Conservation (phyloP, 2,329 filamentous ascomycete genomes). For the Cytospora paraplurivora region DNA sequence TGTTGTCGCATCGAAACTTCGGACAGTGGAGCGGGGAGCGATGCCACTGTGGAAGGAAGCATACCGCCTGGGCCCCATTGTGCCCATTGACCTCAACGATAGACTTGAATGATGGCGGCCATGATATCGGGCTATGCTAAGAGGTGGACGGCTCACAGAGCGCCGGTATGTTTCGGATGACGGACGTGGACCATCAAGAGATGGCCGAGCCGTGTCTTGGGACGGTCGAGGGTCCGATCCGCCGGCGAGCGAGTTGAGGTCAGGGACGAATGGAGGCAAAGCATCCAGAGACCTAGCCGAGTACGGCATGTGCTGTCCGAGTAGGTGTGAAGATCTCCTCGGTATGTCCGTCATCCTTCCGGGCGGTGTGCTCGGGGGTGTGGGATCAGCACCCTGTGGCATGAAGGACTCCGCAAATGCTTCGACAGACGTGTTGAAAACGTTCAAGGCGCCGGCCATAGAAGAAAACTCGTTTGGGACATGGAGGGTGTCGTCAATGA, state of each 20-base stretch:
- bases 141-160: constrained; percentile 38
- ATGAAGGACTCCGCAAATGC: constrained; percentile 56
- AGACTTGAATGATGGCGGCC: constrained; percentile 50
- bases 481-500: constrained; percentile 70
- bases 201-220: constrained; percentile 40
- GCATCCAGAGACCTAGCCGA: constrained; percentile 43
- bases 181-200: constrained; percentile 37
- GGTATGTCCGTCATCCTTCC: constrained; percentile 48
- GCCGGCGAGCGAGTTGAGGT: constrained; percentile 44
- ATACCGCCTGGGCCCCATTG: constrained; percentile 56
- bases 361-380: constrained; percentile 64
- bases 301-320: constrained; percentile 49
- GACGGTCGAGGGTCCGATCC: constrained; percentile 32
- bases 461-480: constrained; percentile 45
- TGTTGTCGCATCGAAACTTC: constrained; percentile 64
- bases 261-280: constrained; percentile 52
- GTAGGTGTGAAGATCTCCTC: constrained; percentile 57
- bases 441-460: constrained; percentile 54
- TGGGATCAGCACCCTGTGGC: constrained; percentile 53
- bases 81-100: constrained; percentile 53
- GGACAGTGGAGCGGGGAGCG: constrained; percentile 51
- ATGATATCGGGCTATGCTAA: constrained; percentile 43
- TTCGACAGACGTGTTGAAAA: constrained; percentile 51
- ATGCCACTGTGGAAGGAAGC: constrained; percentile 63
- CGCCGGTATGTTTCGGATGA: constrained; percentile 35